phyloP scores from a whole-genome alignment of 1,284 basidiomycete genomes.

The Thelephora terrestris region DNA sequence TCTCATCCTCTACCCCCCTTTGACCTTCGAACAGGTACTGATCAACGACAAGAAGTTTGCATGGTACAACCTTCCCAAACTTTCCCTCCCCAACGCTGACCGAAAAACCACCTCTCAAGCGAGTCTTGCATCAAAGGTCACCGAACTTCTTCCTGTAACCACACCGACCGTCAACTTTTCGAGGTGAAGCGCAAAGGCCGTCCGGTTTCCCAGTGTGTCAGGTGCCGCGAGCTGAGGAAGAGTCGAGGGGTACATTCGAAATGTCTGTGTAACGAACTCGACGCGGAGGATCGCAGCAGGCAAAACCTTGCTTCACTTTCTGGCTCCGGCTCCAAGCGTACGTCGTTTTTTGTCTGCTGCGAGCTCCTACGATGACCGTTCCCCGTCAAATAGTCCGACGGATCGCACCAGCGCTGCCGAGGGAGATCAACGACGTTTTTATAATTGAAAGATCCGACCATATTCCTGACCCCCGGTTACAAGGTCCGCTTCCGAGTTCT shows the following conservation, averaged over 20 bases:
- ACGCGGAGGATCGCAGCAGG: slow-evolving; percentile 24
- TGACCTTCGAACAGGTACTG: slow-evolving; percentile 7
- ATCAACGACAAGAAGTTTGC: slow-evolving; percentile 17
- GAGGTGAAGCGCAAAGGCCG: slow-evolving; percentile 84
- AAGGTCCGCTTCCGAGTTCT: slow-evolving; percentile 14
- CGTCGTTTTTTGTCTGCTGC: slow-evolving; percentile 13
- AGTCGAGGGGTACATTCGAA: slow-evolving; percentile 66
- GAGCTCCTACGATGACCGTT: not conserved
- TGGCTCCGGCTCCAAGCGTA: slow-evolving; percentile 44
- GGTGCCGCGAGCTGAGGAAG: slow-evolving; percentile 68
- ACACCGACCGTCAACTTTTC: slow-evolving; percentile 72
- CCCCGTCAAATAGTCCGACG: slow-evolving; percentile 32
- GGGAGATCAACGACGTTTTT: slow-evolving; percentile 37
- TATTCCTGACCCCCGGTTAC: not conserved
- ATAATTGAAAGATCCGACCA: not conserved
- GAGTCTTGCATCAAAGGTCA: slow-evolving; percentile 87
- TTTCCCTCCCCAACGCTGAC: not conserved
- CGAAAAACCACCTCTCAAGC: slow-evolving; percentile 28
- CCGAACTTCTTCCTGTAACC: slow-evolving; percentile 73
- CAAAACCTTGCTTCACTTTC: slow-evolving; percentile 15
- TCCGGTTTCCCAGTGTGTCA: slow-evolving; percentile 74
- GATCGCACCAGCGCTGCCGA: slow-evolving; percentile 49
- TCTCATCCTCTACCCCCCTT: too few species aligned
- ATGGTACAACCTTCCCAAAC: slow-evolving; percentile 7
- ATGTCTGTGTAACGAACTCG: slow-evolving; percentile 47